Base-by-base conservation (phyloP, 2,329 filamentous ascomycete species). In the Venturia oleaginea region DNA sequence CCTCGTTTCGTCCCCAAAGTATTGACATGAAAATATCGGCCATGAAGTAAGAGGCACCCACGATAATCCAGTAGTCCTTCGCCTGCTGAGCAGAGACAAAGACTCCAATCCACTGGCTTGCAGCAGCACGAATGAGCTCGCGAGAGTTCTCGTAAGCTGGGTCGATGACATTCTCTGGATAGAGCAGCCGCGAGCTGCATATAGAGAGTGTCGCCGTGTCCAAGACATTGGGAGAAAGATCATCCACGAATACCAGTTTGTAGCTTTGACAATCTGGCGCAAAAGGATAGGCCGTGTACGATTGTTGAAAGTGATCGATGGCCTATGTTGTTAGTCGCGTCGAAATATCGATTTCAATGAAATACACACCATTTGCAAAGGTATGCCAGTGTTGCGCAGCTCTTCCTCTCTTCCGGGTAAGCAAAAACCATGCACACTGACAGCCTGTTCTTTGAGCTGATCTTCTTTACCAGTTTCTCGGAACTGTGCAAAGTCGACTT, bases 31-130 rank as follows among this genome's bases (percentile, higher is more conserved):
- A 97, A 4, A 91, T 83, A 70, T 97, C 93, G 1, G 93, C 92
- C 83, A 99, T 96, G 78, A 91, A 99, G 79, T 93, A 92, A 0
- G 93, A 90, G 59, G 95, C 88, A 17, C 93, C 95, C 63, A 94
- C 84, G 15, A 93, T 88, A 24, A 95, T 86, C 94, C 94, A 99
- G 63, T 87, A 85, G 74, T 99, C 94, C 62, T 83, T 82, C 22
- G 87, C 85, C 48, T 88, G 86, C 71, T 92, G 90, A 0, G 94
- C 88, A 59, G 96, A 88, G 68, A 99, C 90, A 72, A 92, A 92
- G 67, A 99, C 88, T 19, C 94, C 94, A 68, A 94, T 90, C 89
- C 93, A 99, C 74, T 99, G 94, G 66, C 87, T 90, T 13, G 94
- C 91, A 59, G 97, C 80, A 0, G 92, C 87, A 72, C 94, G 89